A percentile compares a stretch with the other conserved stretches of the same genome.
phyloP scores from a whole-genome alignment of 805 yeast genomes.

The Candida pseudofarinosa region DNA sequence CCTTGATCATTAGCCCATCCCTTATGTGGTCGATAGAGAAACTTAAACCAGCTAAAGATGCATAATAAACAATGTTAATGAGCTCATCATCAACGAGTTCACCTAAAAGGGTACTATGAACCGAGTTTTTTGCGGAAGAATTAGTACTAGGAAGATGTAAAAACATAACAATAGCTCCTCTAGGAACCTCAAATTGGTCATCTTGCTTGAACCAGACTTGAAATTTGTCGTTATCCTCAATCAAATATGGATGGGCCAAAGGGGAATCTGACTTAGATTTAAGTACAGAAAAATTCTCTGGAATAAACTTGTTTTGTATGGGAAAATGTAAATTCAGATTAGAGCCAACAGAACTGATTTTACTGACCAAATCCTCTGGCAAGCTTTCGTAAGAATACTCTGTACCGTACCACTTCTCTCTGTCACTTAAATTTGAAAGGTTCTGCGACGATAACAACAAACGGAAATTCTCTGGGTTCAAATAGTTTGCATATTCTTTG shows the following conservation, averaged over 20 bases:
- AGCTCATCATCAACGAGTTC: slow-evolving; percentile 74
- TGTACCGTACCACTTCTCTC: slow-evolving; percentile 90
- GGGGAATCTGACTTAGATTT: slow-evolving; percentile 33
- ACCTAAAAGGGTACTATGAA: slow-evolving; percentile 57
- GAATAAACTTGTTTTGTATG: slow-evolving; percentile 71
- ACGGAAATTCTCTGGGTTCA: slow-evolving; percentile 60
- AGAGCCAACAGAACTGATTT: slow-evolving; percentile 24
- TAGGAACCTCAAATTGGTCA: slow-evolving; percentile 85
- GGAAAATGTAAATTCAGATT: slow-evolving; percentile 54
- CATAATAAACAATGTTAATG: slow-evolving; percentile 75
- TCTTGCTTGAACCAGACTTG: slow-evolving; percentile 88
- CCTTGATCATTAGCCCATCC: slow-evolving; percentile 65
- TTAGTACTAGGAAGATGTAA: slow-evolving; percentile 64
- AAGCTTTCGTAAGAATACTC: slow-evolving; percentile 55
- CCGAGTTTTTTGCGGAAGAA: slow-evolving; percentile 53
- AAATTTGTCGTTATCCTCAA: slow-evolving; percentile 46
- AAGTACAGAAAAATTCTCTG: slow-evolving; percentile 67
- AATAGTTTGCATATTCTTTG: slow-evolving; percentile 41
- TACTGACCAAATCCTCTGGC: slow-evolving; percentile 31
- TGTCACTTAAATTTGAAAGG: slow-evolving; percentile 41
- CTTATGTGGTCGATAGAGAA: slow-evolving; percentile 55
- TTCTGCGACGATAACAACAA: slow-evolving; percentile 50
- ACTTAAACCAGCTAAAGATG: slow-evolving; percentile 73
- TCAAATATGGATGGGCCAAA: slow-evolving; percentile 55
- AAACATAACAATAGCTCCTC: slow-evolving; percentile 64